Percentiles rank a stretch among this genome's conserved stretches.
Evolutionary conservation across 73 alveolate genomes (phyloP).

Genomic region (Halteria grandinella): DNA sequence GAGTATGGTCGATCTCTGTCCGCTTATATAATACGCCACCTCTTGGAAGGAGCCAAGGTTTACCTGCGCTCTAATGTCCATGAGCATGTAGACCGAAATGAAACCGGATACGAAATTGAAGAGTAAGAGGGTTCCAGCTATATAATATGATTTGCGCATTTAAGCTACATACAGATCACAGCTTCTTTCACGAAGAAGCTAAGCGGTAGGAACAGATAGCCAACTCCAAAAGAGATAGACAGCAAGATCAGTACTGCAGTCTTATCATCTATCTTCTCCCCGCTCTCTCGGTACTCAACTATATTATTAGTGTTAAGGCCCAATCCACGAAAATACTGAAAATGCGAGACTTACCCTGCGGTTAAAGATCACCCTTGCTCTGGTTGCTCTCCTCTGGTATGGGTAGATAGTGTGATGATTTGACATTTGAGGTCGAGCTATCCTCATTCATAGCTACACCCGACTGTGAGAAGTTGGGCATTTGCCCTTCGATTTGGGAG

Average conservation of each 20-base stretch:
- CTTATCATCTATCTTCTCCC: background rate
- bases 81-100: constrained; percentile 21
- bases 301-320: too few species aligned
- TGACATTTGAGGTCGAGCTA: too few species aligned
- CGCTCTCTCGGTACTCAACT: constrained; percentile 1
- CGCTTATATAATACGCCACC: constrained; percentile 5
- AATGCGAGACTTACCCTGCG: too few species aligned
- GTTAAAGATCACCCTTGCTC: too few species aligned
- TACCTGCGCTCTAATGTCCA: constrained; percentile 10
- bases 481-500: too few species aligned
- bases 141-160: background rate
- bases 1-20: background rate
- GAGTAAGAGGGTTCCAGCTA: background rate
- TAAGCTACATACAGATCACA: background rate
- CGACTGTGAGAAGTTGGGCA: too few species aligned
- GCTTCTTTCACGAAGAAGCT: background rate
- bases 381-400: too few species aligned
- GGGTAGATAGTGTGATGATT: too few species aligned
- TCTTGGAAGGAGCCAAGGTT: constrained; percentile 27
- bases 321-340: too few species aligned
- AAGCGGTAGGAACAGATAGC: constrained; percentile 19
- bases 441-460: too few species aligned
- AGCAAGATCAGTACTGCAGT: constrained; percentile 2
- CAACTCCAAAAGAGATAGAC: constrained; percentile 32
- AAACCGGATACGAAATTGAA: constrained; percentile 9